Evolutionary conservation across 2,329 filamentous ascomycete genomes (phyloP), one percentile per base, ranked within the genome.

Genomic region (Ophiosphaerella herpotricha): DNA sequence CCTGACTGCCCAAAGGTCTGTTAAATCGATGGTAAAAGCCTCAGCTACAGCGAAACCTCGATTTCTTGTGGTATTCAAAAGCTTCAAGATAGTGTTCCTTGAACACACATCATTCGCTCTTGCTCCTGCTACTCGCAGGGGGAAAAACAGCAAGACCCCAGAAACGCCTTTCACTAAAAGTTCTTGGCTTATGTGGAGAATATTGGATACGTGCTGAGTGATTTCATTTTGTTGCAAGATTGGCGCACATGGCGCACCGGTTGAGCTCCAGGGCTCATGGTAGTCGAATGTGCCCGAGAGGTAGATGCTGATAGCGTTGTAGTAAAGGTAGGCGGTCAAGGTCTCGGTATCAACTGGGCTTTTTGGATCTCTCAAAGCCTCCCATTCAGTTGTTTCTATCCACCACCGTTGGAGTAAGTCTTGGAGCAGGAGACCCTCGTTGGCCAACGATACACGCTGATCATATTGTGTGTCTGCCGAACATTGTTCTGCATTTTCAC

Each of bases 241-340:
- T 2, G 65, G 65, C 24, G 58, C 57, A 18, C n/a, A 32, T 5
- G 65, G 65, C 23, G 57, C 56, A 24, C 18, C 38, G n/a, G 46
- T 21, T 1, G 29, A 32, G 14, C 41, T 60, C 56, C 64, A 67
- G 12, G 53, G 48, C 2, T 34, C 26, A 21, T 65, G 58, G 32
- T 68, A 68, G 18, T 66, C 64, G 26, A 59, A 68, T 1, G 60
- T 61, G 1, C 65, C 65, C 2, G 63, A 66, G 5, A 66, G 61
- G 9, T 65, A 68, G 39, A 67, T 66, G n/a, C 50, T 66, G 9
- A 60, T 54, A 0, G 65, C 61, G 42, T 66, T 46, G 21, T 67
- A 67, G 40, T 67, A 67, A 9, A 50, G 32, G 12, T 51, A 47
- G 0, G 38, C 57, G 5, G 64, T 37, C 6, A 55, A 35, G n/a